Base-by-base conservation (phyloP, 345 rosid species). In the Linum lewisii region DNA sequence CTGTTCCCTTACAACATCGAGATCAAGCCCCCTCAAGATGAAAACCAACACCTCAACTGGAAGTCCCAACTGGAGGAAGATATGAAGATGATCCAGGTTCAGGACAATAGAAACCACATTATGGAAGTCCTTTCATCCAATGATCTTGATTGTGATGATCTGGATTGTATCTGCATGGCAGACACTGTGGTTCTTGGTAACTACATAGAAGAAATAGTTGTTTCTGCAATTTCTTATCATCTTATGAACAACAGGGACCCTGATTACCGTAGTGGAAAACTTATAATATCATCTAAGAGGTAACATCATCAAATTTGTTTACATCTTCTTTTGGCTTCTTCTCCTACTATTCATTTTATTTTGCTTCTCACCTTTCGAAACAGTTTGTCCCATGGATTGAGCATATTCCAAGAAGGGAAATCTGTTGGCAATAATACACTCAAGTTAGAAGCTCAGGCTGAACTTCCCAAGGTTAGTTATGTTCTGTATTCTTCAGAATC, bases 321-420 rank as follows among this genome's bases (percentile, higher is more conserved):
- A 29, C 34, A 29, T 29, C 34, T 29, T 3, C 34, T 29, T 5
- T 29, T n/a, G n/a, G n/a, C n/a, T n/a, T n/a, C n/a, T n/a, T n/a
- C n/a, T n/a, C n/a, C n/a, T n/a, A n/a, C n/a, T 29, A 5, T 29
- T 29, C 34, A 29, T 29, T 29, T 8, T 29, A 3, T 29, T 29
- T 29, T 29, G 34, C 34, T 29, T 16, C 47, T 42, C 13, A 42
- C 2, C 47, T 42, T 4, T 42, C 15, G 47, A 29, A 63, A 61
- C 82, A 93, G 99, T 74, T 80, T 93, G 70, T 84, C 97, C 26
- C 97, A 80, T 64, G 99, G 99, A 69, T 75, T 93, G 66, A 73
- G 82, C 37, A 53, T 84, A 52, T 93, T 93, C 82, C 87, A 85
- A 67, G 89, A 79, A 65, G 84, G 84, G 14, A 87, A 85, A 66